Base-by-base conservation (phyloP, 2,329 filamentous ascomycete genomes). In the Monosporascus sp. region DNA sequence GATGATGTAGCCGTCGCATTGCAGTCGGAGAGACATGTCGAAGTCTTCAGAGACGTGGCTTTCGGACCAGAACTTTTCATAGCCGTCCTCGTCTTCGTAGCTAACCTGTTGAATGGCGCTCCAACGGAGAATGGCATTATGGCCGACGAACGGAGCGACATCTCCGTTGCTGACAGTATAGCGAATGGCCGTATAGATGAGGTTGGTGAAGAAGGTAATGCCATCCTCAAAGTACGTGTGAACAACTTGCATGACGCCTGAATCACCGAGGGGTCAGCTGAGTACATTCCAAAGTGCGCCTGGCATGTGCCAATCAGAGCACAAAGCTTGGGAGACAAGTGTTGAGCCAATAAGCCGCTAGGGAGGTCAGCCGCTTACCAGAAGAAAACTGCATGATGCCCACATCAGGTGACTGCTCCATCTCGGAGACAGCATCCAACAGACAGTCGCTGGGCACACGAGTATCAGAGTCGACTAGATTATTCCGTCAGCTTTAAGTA, bases 21-120 rank as follows among this genome's bases (percentile, higher is more conserved):
- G 88, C 5, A 90, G 76, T 37, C 87, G 84, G 1, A 91, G 77
- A 11, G 85, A 80, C 71, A 90, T 88, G 56, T 90, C 87, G 51
- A 90, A 90, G 62, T 91, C 88, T 57, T 91, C 88, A 0, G 87
- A 90, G 0, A 91, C 88, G 61, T 87, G 86, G 5, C 77, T 78
- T 65, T 90, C 88, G 7, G 86, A 89, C 87, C 88, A 90, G 71
- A 82, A 89, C 60, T 85, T 83, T 15, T 83, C 79, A 58, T 83
- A 77, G 11, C 78, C 80, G 50, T 83, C 82, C 51, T 82, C 74
- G 37, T 80, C 79, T 49, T 73, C 69, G 62, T 78, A 82, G 3
- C 76, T 76, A 45, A 85, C 77, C 48, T 80, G 74, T 59, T 86
- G 83, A 31, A 86, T 72, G 8, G 82, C 82, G 48, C 75, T 74